phyloP scores from a whole-genome alignment of 768 basidiomycete species.

The Suillus discolor region DNA sequence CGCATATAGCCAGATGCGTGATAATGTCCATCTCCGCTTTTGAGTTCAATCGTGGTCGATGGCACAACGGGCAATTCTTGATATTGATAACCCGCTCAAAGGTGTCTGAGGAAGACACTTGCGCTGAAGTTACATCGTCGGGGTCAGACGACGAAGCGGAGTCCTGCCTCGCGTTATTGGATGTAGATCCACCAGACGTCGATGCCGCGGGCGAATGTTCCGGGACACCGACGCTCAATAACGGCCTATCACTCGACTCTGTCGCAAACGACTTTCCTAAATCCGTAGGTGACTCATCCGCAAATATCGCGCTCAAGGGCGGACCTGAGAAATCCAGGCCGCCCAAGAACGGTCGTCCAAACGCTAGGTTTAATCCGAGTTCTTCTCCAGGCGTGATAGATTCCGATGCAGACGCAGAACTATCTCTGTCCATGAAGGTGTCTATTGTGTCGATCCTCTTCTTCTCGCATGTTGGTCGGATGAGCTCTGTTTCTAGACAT shows the following conservation, averaged over 20 bases:
- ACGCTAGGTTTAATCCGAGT: slow-evolving; percentile 13
- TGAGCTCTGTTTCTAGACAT: slow-evolving; percentile 85
- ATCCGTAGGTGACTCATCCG: slow-evolving; percentile 34
- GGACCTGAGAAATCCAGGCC: slow-evolving; percentile 67
- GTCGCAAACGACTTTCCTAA: slow-evolving; percentile 34
- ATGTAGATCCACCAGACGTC: background rate
- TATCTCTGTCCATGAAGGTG: slow-evolving; percentile 40
- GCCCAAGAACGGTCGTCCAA: slow-evolving; percentile 48
- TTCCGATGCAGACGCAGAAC: slow-evolving; percentile 42
- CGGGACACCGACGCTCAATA: slow-evolving; percentile 32
- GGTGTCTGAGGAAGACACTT: slow-evolving; percentile 29
- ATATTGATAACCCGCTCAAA: slow-evolving; percentile 93
- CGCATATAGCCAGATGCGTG: slow-evolving; percentile 96
- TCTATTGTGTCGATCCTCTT: slow-evolving; percentile 57
- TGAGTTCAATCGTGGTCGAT: slow-evolving; percentile 78
- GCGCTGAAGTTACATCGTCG: slow-evolving; percentile 38
- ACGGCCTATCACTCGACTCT: slow-evolving; percentile 50
- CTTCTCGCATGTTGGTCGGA: slow-evolving; percentile 72
- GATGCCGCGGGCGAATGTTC: slow-evolving; percentile 23
- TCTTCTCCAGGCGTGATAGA: slow-evolving; percentile 48
- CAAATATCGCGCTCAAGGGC: slow-evolving; percentile 28
- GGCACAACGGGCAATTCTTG: slow-evolving; percentile 92
- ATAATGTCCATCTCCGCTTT: slow-evolving; percentile 95
- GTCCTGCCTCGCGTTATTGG: slow-evolving; percentile 26
- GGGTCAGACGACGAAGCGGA: slow-evolving; percentile 50